Evolutionary conservation across 371 early-diverging fungal genomes (phyloP), one percentile per base, ranked within the genome.

Genomic region (Apophysomyces variabilis): DNA sequence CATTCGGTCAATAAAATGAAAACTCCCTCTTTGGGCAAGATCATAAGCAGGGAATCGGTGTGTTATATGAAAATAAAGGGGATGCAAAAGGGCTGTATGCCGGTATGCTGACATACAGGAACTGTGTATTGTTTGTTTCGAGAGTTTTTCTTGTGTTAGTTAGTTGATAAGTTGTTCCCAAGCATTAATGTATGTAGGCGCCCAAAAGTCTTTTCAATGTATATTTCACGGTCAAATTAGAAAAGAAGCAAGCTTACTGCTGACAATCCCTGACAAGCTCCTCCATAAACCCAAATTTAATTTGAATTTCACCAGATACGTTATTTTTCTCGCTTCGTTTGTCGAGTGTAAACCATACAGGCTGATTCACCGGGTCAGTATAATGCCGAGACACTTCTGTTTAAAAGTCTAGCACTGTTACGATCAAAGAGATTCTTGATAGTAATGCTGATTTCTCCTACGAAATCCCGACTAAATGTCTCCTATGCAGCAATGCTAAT

Each of bases 371-470:
- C 6, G 80, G 78, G 57, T 85, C 85, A 38, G 77, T 72, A 60
- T 78, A 84, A 61, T 87, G 80, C 60, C 79, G 66, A 18, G 79
- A 74, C 1, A 75, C 65, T 32, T 32, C 82, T 76, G 45, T 75
- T 78, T 3, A 68, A 67, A 9, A 68, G 13, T 7, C 75, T 76
- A 18, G 82, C 75, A 4, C 71, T 68, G 46, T 80, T 82, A 18
- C 88, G 74, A 38, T 82, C 80, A 65, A 87, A 82, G 32, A 84
- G 67, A 57, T 88, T 83, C 45, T 76, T 72, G 59, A 90, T 74
- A 3, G 87, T 82, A 3, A 92, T 75, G 5, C 69, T 70, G 1
- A 87, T 45, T 67, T 89, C 85, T 0, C 92, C 92, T 62, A 92
- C 70, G 61, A 88, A 92, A 62, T 84, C 82, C 18, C 78, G 63